Conservation (phyloP, 805 yeast species). For the Nakazawaea sp. region DNA sequence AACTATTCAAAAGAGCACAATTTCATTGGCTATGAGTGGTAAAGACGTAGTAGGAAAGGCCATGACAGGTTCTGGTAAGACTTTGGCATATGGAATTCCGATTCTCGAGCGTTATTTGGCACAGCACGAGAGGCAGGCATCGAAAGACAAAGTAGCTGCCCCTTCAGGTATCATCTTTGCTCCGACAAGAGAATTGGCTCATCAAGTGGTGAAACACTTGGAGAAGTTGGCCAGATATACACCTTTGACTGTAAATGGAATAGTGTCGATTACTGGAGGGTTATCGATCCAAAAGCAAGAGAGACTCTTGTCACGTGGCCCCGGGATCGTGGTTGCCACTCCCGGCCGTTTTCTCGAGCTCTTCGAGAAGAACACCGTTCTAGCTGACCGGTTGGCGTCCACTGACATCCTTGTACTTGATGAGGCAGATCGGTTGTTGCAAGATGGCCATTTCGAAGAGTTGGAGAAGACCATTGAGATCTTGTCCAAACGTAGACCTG, state of each 20-base stretch:
- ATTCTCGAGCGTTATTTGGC: conserved; percentile 60
- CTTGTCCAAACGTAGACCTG: conserved; percentile 44
- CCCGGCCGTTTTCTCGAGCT: conserved; percentile 90
- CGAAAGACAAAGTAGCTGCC: conserved; percentile 21
- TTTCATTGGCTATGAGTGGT: conserved; percentile 69
- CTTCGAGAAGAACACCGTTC: conserved; percentile 52
- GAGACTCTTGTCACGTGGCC: conserved; percentile 64
- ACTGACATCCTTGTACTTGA: conserved; percentile 64
- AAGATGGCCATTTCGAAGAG: conserved; percentile 95
- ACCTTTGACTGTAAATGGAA: conserved; percentile 46
- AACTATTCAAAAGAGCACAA: conserved; percentile 68
- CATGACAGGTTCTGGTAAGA: conserved; percentile 96
- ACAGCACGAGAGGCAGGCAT: conserved; percentile 12
- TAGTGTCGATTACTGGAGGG: conserved; percentile 89
- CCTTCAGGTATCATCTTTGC: conserved; percentile 82
- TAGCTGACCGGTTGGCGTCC: conserved; percentile 33
- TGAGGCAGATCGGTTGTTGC: conserved; percentile 92
- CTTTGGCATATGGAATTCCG: conserved; percentile 92
- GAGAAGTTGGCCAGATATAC: conserved; percentile 44
- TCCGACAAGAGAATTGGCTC: conserved; percentile 95
- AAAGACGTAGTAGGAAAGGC: conserved; percentile 92
- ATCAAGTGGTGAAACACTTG: conserved; percentile 83
- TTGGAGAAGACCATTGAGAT: conserved; percentile 73
- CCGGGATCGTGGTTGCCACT: conserved; percentile 85
- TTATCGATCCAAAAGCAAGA: conserved; percentile 90